Evolutionary conservation across 805 yeast genomes (phyloP), one percentile per base, ranked within the genome.

Genomic region (Henningerozyma blattae): DNA sequence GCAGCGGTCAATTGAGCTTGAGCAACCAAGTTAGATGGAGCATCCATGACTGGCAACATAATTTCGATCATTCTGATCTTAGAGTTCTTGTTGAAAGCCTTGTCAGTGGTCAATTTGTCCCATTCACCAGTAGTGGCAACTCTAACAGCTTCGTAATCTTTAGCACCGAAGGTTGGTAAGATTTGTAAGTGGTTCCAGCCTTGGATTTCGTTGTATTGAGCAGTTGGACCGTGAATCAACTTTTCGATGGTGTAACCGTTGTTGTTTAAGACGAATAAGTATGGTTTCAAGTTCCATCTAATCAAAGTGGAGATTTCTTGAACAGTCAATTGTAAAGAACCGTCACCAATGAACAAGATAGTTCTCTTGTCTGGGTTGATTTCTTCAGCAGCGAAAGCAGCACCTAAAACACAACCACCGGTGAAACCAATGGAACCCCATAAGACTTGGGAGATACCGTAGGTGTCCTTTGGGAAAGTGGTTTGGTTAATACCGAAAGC

Each of bases 381-480:
- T 56, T 77, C 83, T 50, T 71, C 70, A 44, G 77, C 73, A 18
- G 81, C 83, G 59, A 74, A 68, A 28, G 70, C 71, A 31, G 84
- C 83, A 55, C 84, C 84, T 40, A 72, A 56, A 17, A 75, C 62
- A 31, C 82, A 74, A 55, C 83, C 83, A 38, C 75, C 71, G 33
- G 83, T 64, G 61, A 59, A 76, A 49, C 85, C 85, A 54, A 77
- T 77, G 32, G 83, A 75, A 47, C 84, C 83, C 81, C 82, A 77
- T 48, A 77, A 62, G 35, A 75, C 83, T 63, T 77, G 85, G 36
- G 83, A 75, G 40, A 77, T 76, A 56, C 82, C 83, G 43, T 67
- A 61, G 28, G 74, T 65, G 52, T 70, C 58, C 44, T 63, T 56
- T 43, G 85, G 84, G 72, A 72, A 76, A 52, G 68, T 69, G 19